phyloP scores from a whole-genome alignment of 305 asterid genomes.

The Solanum hybrid region DNA sequence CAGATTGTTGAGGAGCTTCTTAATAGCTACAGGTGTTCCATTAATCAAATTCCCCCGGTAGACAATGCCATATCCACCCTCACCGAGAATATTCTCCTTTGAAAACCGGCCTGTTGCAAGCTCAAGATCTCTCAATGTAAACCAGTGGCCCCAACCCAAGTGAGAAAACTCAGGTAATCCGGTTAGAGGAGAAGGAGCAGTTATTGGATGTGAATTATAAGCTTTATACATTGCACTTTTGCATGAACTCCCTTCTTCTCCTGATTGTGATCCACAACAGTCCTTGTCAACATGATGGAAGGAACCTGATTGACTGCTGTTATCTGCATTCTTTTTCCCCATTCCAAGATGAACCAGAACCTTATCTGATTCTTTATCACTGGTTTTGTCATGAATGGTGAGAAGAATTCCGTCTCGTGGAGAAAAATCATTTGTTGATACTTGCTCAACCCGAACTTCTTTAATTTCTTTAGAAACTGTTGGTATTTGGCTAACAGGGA shows the following conservation, averaged over 20 bases:
- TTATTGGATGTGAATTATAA: conserved; percentile 48
- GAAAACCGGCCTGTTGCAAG: conserved; percentile 74
- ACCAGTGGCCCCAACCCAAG: conserved; percentile 99
- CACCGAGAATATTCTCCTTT: conserved; percentile 78
- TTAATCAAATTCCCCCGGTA: conserved; percentile 66
- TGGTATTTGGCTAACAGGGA: conserved; percentile 70
- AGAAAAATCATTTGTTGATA: conserved; percentile 44
- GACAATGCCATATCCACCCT: conserved; percentile 95
- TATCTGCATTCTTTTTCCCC: conserved; percentile 53
- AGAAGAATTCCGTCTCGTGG: conserved; percentile 71
- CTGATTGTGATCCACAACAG: conserved; percentile 49
- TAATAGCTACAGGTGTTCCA: conserved; percentile 80
- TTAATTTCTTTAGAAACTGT: conserved; percentile 73
- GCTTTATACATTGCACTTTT: conserved; percentile 36
- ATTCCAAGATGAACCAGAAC: conserved; percentile 62
- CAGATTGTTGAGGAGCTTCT: conserved; percentile 88
- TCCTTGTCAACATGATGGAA: conserved; percentile 54
- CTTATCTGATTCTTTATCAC: conserved; percentile 66
- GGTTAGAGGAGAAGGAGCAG: conserved; percentile 75
- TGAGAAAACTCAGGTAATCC: conserved; percentile 93
- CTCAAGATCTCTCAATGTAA: conserved; percentile 84
- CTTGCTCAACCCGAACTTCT: conserved; percentile 82
- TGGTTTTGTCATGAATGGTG: conserved; percentile 63
- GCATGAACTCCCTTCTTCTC: conserved; percentile 78
- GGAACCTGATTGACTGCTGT: conserved; percentile 54